Evolutionary conservation across 257 asterid genomes (phyloP).

Genomic region (Solanum gandarillasii): DNA sequence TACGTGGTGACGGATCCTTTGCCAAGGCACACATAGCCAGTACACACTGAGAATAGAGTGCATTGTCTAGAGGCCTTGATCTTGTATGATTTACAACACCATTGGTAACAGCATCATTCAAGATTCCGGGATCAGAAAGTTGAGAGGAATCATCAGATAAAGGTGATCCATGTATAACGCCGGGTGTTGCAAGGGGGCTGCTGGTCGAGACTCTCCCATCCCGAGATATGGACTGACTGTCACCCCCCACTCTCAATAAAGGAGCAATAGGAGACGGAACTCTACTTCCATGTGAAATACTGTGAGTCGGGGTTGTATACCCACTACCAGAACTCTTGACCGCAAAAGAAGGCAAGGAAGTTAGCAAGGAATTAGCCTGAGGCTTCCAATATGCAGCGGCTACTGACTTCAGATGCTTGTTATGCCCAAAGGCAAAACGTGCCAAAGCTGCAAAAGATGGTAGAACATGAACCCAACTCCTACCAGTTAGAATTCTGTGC

Average conservation of each 20-base stretch:
- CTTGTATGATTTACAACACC: constrained; percentile 63
- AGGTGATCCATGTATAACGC: constrained; percentile 95
- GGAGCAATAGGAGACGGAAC: constrained; percentile 65
- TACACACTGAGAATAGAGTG: constrained; percentile 73
- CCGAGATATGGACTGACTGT: constrained; percentile 45
- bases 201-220: constrained; percentile 83
- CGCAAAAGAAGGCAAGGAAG: constrained; percentile 74
- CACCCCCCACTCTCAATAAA: constrained; percentile 51
- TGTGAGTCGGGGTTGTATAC: constrained; percentile 69
- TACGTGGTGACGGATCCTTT: constrained; percentile 98
- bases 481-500: neutral
- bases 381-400: constrained; percentile 91
- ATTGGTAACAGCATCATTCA: constrained; percentile 54
- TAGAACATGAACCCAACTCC: constrained; percentile 1
- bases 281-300: constrained; percentile 58
- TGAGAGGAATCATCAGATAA: constrained; percentile 90
- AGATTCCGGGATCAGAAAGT: constrained; percentile 87
- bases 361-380: constrained; percentile 61
- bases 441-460: constrained; percentile 64
- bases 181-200: constrained; percentile 82
- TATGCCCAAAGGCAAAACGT: constrained; percentile 96
- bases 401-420: constrained; percentile 80
- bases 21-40: constrained; percentile 84
- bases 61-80: constrained; percentile 71
- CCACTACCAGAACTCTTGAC: constrained; percentile 71